These are phyloP conservation scores for Lanmaoa pseudosensibilis DNA, from an alignment of 768 basidiomycete species.

Conservation along the genomic window DNA sequence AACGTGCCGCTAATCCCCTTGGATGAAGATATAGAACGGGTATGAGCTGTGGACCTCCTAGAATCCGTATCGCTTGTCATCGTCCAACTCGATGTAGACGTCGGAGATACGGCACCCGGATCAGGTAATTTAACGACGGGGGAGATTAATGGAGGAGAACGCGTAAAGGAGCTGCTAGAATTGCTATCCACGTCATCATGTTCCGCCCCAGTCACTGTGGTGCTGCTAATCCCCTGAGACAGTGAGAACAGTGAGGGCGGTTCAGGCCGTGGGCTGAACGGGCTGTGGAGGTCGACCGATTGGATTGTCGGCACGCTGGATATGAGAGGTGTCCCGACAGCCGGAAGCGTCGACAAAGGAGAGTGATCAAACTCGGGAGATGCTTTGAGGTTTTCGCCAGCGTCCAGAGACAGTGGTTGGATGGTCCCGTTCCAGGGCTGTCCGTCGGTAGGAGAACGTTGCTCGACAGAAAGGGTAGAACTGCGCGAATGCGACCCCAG, in stretches of 20 bases:
- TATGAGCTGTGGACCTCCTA: constrained; percentile 11
- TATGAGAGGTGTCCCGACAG: constrained; percentile 31
- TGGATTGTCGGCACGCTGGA: constrained; percentile 12
- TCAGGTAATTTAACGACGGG: constrained; percentile 32
- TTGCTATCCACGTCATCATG: constrained; percentile 17
- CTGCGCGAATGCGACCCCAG: constrained; percentile 28
- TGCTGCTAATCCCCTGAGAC: constrained; percentile 14
- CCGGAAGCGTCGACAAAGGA: constrained; percentile 32
- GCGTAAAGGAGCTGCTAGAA: constrained; percentile 26
- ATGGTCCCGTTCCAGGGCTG: constrained; percentile 11
- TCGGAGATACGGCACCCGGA: constrained; percentile 19
- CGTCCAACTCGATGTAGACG: constrained; percentile 32
- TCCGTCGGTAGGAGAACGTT: constrained; percentile 24
- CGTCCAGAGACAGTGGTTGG: constrained; percentile 11
- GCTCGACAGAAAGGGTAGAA: constrained; percentile 32
- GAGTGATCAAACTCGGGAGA: constrained; percentile 28
- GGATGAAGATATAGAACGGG: constrained; percentile 7
- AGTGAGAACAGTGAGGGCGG: constrained; percentile 19
- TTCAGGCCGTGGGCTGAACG: constrained; percentile 33
- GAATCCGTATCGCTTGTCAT: constrained; percentile 26
- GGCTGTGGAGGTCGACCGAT: constrained; percentile 20
- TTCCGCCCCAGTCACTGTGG: constrained; percentile 1
- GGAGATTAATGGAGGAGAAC: constrained; percentile 30
- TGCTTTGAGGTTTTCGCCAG: constrained; percentile 5
- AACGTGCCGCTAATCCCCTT: constrained; percentile 9